Evolutionary conservation across 169 alveolate species (phyloP), one percentile per base, ranked within the genome.

Genomic region (Plasmodium coatneyi): DNA sequence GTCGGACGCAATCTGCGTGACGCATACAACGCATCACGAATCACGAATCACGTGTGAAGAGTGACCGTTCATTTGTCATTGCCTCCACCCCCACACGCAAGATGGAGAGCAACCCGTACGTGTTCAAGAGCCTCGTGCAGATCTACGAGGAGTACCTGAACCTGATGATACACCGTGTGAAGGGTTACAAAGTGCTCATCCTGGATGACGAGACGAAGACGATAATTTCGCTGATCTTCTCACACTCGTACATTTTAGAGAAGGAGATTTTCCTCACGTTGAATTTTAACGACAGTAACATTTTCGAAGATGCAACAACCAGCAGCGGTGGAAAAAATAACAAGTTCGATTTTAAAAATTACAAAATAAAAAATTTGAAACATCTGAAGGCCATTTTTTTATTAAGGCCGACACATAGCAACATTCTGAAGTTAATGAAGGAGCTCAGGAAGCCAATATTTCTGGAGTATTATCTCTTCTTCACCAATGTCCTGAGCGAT

Each of bases 181-280:
- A 96, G 92, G 97, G 97, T 1, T 46, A 95, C 78, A 97, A 99
- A 97, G 98, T 98, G 43, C 95, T 98, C 19, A 96, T 99, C 46
- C 86, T 98, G 72, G 99, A 99, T 90, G 95, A 95, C 60, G 99
- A 98, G 82, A 98, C 99, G 12, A 95, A 96, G 54, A 96, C 96
- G 36, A 97, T 97, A 10, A 97, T 99, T 56, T 98, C 99, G 19
- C 92, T 99, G 19, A 98, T 97, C 19, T 97, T 96, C 92, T 96
- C 99, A 3, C 98, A 98, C 91, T 95, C 99, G 14, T 95, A 97
- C 82, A 96, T 98, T 5, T 93, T 99, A 30, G 98, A 98, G 84
- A 98, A 96, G 82, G 99, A 98, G 72, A 99, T 98, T 7, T 97
- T 97, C 92, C 94, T 98, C 81, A 97, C 99, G 22, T 98, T 98